Evolutionary conservation across 169 alveolate genomes (phyloP).

Genomic region (Plasmodium cynomolgi): DNA sequence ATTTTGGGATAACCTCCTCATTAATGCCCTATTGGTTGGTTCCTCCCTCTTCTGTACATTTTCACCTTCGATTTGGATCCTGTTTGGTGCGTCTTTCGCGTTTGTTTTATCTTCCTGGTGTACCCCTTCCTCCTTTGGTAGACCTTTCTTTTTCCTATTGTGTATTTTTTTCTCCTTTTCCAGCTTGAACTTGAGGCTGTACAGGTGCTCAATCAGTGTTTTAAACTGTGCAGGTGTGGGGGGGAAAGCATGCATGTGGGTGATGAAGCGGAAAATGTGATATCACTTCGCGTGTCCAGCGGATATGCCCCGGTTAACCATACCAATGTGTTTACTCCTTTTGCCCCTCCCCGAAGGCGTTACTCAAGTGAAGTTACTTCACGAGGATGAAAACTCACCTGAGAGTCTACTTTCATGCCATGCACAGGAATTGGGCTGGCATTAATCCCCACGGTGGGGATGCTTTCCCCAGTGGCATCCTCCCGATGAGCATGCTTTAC

Average conservation of each 20-base stretch:
- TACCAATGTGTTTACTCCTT: not conserved
- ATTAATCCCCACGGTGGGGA: not conserved
- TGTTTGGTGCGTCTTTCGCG: not conserved
- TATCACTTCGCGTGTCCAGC: not conserved
- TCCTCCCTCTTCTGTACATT: not conserved
- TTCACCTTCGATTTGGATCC: not conserved
- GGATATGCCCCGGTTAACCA: not conserved
- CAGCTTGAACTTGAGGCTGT: slow-evolving; percentile 33
- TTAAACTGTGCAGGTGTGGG: not conserved
- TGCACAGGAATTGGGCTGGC: not conserved
- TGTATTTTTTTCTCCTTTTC: slow-evolving; percentile 56
- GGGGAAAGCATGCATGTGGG: not conserved
- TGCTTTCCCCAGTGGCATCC: not conserved
- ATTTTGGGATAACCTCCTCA: not conserved
- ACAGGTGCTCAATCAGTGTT: slow-evolving; percentile 46
- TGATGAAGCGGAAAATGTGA: not conserved
- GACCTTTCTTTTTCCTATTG: slow-evolving; percentile 4
- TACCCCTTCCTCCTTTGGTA: not conserved
- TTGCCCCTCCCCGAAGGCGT: not conserved
- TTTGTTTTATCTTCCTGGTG: slow-evolving; percentile 2
- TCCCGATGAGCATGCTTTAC: not conserved
- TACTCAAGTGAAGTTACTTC: not conserved
- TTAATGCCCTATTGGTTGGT: not conserved
- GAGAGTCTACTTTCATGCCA: not conserved
- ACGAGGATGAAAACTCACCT: slow-evolving; percentile 24